Evolutionary conservation across 371 early-diverging fungal species (phyloP).

Genomic region (Rhizopus microsporus): DNA sequence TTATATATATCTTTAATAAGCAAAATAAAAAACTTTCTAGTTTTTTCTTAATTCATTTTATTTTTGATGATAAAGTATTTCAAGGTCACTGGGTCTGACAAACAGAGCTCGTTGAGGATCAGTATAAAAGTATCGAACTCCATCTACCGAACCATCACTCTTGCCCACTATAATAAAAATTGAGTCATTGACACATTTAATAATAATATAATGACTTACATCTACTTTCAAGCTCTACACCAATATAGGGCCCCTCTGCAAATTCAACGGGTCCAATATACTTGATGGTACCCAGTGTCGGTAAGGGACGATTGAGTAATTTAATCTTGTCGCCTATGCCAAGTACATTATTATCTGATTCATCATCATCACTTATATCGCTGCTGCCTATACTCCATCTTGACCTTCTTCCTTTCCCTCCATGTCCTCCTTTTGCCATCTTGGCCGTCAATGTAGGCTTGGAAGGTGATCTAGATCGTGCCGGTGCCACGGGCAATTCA

Average conservation of each 20-base stretch:
- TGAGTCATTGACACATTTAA: not conserved
- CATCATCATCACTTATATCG: slow-evolving; percentile 25
- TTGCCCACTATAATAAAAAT: slow-evolving; percentile 27
- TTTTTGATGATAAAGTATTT: slow-evolving; percentile 14
- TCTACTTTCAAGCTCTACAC: slow-evolving; percentile 37
- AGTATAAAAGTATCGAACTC: slow-evolving; percentile 31
- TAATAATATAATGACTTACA: slow-evolving; percentile 18
- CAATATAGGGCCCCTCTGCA: slow-evolving; percentile 30
- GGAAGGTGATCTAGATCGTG: slow-evolving; percentile 20
- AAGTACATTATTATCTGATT: slow-evolving; percentile 6
- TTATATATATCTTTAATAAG: too few species aligned
- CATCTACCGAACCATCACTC: slow-evolving; percentile 36
- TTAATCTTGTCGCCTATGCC: slow-evolving; percentile 25
- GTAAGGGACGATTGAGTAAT: slow-evolving; percentile 28
- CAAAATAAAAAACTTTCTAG: too few species aligned
- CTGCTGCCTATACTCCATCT: slow-evolving; percentile 30
- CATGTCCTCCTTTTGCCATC: not conserved
- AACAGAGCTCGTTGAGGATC: slow-evolving; percentile 34
- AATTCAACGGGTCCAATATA: slow-evolving; percentile 34
- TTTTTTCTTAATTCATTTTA: not conserved
- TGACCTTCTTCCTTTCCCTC: slow-evolving; percentile 16
- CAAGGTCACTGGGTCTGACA: slow-evolving; percentile 31
- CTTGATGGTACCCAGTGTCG: slow-evolving; percentile 29
- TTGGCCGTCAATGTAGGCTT: slow-evolving; percentile 6
- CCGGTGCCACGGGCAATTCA: slow-evolving; percentile 20